Conservation (phyloP, 352 stramenopile genomes). For the Globisporangium carolinianum region DNA sequence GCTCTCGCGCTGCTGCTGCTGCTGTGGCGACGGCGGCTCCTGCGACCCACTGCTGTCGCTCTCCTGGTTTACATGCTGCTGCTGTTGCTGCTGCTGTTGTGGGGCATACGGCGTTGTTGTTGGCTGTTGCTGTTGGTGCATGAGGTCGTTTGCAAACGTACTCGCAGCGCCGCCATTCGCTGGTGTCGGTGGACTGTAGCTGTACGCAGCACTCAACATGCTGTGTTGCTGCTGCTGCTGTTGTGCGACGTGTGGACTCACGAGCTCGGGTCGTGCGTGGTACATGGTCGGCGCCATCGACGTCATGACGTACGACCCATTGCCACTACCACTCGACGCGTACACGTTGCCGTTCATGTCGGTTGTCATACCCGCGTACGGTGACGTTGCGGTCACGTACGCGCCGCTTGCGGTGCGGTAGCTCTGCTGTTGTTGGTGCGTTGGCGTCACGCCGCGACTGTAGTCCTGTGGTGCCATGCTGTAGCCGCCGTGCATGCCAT, state of each 20-base stretch:
- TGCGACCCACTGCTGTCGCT: slow-evolving; percentile 24
- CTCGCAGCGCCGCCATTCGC: slow-evolving; percentile 21
- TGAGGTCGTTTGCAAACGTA: slow-evolving; percentile 34
- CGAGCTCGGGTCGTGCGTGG: slow-evolving; percentile 11
- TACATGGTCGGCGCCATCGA: slow-evolving; percentile 30
- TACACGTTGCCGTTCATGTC: slow-evolving; percentile 49
- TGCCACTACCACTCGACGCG: slow-evolving; percentile 17
- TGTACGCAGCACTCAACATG: slow-evolving; percentile 14
- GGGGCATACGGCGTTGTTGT: slow-evolving; percentile 9
- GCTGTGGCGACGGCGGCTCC: slow-evolving; percentile 18
- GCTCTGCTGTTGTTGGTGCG: slow-evolving; percentile 5
- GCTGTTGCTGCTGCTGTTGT: slow-evolving; percentile 13
- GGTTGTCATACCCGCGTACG: slow-evolving; percentile 14
- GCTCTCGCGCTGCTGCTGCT: slow-evolving; percentile 14
- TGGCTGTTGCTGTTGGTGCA: slow-evolving; percentile 21
- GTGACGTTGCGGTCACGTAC: not conserved
- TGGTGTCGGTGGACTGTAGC: slow-evolving; percentile 12
- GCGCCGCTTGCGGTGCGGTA: not conserved
- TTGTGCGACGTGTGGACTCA: slow-evolving; percentile 19
- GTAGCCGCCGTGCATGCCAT: no score
- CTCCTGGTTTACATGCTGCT: slow-evolving; percentile 6
- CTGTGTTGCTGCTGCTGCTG: slow-evolving; percentile 9
- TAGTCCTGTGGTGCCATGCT: slow-evolving; percentile 19
- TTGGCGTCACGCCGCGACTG: slow-evolving; percentile 9
- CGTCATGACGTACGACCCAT: slow-evolving; percentile 21